Conservation (phyloP, 371 early-diverging fungal species). For the Blakeslea trispora region DNA sequence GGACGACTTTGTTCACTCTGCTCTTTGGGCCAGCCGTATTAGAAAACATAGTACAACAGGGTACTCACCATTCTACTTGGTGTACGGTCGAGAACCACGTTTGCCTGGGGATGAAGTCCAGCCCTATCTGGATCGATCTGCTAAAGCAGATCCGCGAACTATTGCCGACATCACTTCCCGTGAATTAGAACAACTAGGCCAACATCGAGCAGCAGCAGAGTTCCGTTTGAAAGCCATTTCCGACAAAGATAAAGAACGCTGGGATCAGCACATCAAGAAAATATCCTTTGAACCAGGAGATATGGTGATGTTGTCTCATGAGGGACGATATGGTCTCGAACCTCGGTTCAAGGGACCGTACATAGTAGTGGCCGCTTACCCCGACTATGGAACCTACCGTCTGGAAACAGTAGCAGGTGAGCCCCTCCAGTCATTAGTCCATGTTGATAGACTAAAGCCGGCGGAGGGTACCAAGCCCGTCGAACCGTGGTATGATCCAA, state of each 20-base stretch:
- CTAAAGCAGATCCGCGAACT: conserved; percentile 2
- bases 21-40: background rate
- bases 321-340: conserved; percentile 12
- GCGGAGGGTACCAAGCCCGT: background rate
- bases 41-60: conserved; percentile 11
- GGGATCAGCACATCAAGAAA: conserved; percentile 7
- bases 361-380: conserved; percentile 1
- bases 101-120: conserved; percentile 18
- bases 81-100: conserved; percentile 21
- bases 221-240: background rate
- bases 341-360: conserved; percentile 11
- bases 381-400: conserved; percentile 14
- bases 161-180: background rate
- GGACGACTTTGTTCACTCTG: background rate
- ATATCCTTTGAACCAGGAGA: conserved; percentile 7
- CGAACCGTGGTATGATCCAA: conserved; percentile 16
- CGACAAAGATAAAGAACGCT: conserved; percentile 3
- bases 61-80: conserved; percentile 16
- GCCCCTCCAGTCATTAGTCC: conserved; percentile 9
- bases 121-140: conserved; percentile 9
- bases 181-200: background rate
- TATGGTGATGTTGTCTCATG: conserved; percentile 4
- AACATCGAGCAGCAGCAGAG: background rate
- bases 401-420: conserved; percentile 11
- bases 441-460: conserved; percentile 9